Base-by-base conservation (phyloP, 306 rosid species). In the Quercus gilva region DNA sequence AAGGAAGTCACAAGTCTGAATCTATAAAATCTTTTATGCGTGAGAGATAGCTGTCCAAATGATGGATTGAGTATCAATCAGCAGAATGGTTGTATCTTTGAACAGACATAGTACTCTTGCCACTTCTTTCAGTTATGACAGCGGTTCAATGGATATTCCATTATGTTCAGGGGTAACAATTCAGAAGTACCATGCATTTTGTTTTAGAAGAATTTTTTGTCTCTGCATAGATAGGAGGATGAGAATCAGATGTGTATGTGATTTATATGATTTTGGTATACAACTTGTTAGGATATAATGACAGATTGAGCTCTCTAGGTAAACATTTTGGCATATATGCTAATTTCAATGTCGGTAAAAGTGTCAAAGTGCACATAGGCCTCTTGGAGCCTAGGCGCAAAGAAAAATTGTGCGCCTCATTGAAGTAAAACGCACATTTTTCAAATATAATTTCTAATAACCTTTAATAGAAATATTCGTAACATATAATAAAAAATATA, bases 211-310 rank as follows among this genome's bases (percentile, higher is more conserved):
- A 29, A 17, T 29, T 28, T 64, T 19, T 64, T 64, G 23, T 29
- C 70, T 64, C n/a, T 37, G 14, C 17, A 49, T 49, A 49, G 53
- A 35, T 18, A 35, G 25, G 52, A 9, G 72, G 25, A 33, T 68
- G 65, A 14, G 11, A 59, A 59, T 59, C 33, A 1, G 29, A 11
- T 23, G 31, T 3, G 11, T 59, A 59, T 26, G 10, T 8, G 72
- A 35, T 68, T 67, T 68, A 2, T 19, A 1, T n/a, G 25, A 68
- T 68, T 68, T 68, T 68, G 72, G 52, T 18, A 10, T 35, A 19
- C 52, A 10, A 70, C 37, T 74, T 82, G n/a, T 85, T 71, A 37
- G 75, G 56, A 79, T 60, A 74, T 79, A 49, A 31, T 61, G 55
- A 73, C 52, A 61, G 69, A 79, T 76, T 76, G 70, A 68, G 78